Base-by-base conservation (phyloP, 108 stramenopile genomes). In the Pelagomonas calceolata region DNA sequence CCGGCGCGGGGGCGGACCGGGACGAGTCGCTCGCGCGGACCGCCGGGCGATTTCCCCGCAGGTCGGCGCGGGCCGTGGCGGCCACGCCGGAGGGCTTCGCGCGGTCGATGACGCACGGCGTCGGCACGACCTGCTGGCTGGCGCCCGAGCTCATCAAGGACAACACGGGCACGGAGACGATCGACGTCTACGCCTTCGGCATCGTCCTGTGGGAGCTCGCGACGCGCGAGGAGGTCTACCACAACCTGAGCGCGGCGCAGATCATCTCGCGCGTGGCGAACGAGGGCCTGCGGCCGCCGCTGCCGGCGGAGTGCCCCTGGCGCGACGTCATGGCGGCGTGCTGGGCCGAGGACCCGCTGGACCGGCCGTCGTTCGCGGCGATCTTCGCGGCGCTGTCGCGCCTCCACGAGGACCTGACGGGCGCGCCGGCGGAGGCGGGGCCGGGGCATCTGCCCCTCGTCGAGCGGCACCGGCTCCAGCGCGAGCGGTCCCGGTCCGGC, bases 101-200 rank as follows among this genome's bases (percentile, higher is more conserved):
- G 76, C 69, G 75, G 44, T 94, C 90, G 17, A 94, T 96, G 93
- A 94, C 95, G 4, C 95, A 95, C 76, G 94, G 94, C n/a, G 93
- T 95, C 26, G 97, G 97, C 64, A 95, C 95, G 21, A 92, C 97
- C 31, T 94, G 94, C 74, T 98, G 94, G 94, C 79, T 96, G 63
- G 95, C 97, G 16, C 97, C 97, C 0, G 97, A 98, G 86, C 95
- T 95, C 21, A 88, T 93, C 70, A 90, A 90, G 66, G 88, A 88
- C 63, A 89, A 86, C 21, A 82, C 89, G 39, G 89, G 81, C 16
- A 87, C 86, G 4, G 87, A 92, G 74, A 86, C 77, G 83, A 92
- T 90, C 73, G 97, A 98, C 85, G 95, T 98, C 1, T 98, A 95
- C 71, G 89, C 94, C 63, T 98, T 92, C 77, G 94, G 94, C 16